Conservation (phyloP, 768 basidiomycete species). For the Leccinellum luteum region DNA sequence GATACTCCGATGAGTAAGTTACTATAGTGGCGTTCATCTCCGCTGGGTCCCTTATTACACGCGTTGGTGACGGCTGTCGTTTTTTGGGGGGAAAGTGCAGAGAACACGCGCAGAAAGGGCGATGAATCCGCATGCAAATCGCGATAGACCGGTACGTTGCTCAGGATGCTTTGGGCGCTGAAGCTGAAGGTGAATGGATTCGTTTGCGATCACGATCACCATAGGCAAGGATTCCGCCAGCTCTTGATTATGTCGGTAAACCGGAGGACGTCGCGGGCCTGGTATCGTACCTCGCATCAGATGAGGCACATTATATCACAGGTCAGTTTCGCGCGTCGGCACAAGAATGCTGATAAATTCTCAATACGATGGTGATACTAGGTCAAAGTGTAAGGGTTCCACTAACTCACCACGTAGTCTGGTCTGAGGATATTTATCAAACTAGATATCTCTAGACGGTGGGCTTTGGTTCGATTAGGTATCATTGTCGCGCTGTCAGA, state of each 20-base stretch:
- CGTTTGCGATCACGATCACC: neutral
- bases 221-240: neutral
- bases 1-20: conserved; percentile 5
- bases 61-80: neutral
- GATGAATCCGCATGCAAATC: neutral
- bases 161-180: too few relatives aligned
- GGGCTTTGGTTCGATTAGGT: neutral
- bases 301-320: neutral
- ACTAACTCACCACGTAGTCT: neutral
- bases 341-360: neutral
- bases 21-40: conserved; percentile 11
- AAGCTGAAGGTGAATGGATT: neutral
- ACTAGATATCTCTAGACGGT: neutral
- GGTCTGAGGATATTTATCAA: neutral
- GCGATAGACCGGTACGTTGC: neutral
- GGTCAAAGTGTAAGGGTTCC: neutral
- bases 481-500: neutral
- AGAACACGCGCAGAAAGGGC: neutral
- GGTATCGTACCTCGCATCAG: neutral
- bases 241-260: neutral
- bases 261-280: neutral
- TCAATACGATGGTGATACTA: neutral
- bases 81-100: neutral
- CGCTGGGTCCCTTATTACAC: neutral
- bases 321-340: neutral